phyloP scores from a whole-genome alignment of 441 rosid genomes.

The Arabidopsis lyrata region DNA sequence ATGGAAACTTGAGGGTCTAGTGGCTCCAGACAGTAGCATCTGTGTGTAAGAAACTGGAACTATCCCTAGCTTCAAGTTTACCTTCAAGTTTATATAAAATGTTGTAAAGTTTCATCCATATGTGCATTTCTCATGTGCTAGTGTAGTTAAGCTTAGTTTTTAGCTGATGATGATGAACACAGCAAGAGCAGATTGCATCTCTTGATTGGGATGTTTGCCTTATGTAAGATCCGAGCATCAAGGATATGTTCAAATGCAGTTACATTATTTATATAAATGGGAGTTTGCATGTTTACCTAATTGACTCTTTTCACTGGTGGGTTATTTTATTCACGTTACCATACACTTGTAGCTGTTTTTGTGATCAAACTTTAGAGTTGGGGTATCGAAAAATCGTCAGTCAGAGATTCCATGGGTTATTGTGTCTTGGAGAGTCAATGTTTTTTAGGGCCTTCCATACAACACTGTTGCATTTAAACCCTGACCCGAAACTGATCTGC shows the following conservation, averaged over 20 bases:
- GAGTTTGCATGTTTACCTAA: slow-evolving; percentile 17
- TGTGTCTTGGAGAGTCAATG: slow-evolving; percentile 48
- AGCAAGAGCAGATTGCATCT: slow-evolving; percentile 13
- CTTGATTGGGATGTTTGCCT: slow-evolving; percentile 19
- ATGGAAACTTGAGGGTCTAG: slow-evolving; percentile 89
- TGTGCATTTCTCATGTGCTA: background rate
- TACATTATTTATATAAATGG: slow-evolving; percentile 1
- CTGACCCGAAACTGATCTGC: slow-evolving; percentile 75
- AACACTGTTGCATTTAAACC: slow-evolving; percentile 71
- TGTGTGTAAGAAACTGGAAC: slow-evolving; percentile 35
- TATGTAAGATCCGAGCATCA: slow-evolving; percentile 21
- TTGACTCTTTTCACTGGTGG: slow-evolving; percentile 5
- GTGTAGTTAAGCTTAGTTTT: slow-evolving; percentile 17
- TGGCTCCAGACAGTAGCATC: slow-evolving; percentile 62
- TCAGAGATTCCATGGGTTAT: slow-evolving; percentile 58
- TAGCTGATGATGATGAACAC: slow-evolving; percentile 19
- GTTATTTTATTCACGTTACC: slow-evolving; percentile 20
- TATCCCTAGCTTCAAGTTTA: slow-evolving; percentile 14
- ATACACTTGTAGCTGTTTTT: slow-evolving; percentile 18
- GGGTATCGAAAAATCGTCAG: slow-evolving; percentile 7
- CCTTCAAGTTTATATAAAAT: background rate
- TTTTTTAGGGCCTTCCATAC: slow-evolving; percentile 65
- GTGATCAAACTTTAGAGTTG: background rate
- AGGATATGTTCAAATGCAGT: slow-evolving; percentile 23
- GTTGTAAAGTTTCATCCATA: slow-evolving; percentile 12